A percentile compares a stretch with the other conserved stretches of the same genome.
phyloP scores from a whole-genome alignment of 306 rosid species.

The Vigna reflexopilosa region DNA sequence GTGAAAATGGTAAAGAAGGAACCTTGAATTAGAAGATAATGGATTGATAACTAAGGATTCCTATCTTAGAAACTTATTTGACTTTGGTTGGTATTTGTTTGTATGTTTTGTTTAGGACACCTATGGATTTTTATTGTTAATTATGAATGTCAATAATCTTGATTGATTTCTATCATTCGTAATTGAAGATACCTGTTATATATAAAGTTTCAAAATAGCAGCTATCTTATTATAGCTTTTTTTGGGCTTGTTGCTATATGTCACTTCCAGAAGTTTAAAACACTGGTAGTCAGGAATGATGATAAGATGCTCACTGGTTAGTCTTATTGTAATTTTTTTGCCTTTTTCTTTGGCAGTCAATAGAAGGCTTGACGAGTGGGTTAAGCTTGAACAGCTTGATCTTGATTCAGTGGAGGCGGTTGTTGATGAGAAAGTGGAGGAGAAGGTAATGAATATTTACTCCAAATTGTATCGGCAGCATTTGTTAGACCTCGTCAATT shows the following conservation, averaged over 20 bases:
- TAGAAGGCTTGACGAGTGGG: slow-evolving; percentile 99
- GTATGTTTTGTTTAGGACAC: background rate
- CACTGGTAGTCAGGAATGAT: slow-evolving; percentile 13
- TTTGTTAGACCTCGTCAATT: background rate
- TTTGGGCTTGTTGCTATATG: too few relatives aligned
- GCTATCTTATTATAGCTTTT: background rate
- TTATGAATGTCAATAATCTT: background rate
- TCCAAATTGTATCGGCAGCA: background rate
- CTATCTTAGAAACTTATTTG: background rate
- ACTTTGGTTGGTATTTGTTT: background rate
- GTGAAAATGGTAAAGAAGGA: background rate
- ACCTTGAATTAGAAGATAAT: background rate
- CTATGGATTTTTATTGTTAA: background rate
- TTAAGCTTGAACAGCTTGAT: slow-evolving; percentile 96
- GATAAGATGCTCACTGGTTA: slow-evolving; percentile 11
- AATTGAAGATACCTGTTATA: background rate
- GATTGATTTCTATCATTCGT: background rate
- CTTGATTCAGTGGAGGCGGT: slow-evolving; percentile 93
- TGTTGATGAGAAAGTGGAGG: slow-evolving; percentile 99
- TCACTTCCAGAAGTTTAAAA: background rate
- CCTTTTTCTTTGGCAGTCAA: slow-evolving; percentile 60
- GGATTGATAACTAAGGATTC: background rate
- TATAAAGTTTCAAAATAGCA: background rate
- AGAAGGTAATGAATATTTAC: slow-evolving; percentile 65
- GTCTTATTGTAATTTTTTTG: background rate